Conservation (phyloP, 2,329 filamentous ascomycete species). For the Conoideocrella luteorostrata region DNA sequence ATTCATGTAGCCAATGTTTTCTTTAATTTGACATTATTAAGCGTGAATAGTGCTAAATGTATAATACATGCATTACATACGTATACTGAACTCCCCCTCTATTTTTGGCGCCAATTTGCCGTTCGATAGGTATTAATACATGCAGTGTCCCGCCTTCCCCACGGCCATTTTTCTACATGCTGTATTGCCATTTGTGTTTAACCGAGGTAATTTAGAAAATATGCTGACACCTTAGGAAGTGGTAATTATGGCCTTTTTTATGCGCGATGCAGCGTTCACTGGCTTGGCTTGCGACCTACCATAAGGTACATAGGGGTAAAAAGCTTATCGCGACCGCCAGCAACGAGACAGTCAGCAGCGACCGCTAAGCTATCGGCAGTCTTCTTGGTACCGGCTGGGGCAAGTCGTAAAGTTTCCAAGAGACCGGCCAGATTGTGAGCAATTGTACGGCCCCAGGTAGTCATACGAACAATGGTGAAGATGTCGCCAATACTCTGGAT, state of each 20-base stretch:
- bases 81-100: background rate
- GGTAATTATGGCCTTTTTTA: background rate
- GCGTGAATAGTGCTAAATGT: background rate
- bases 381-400: constrained; percentile 82
- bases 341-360: constrained; percentile 79
- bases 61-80: constrained; percentile 6
- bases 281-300: constrained; percentile 75
- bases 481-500: constrained; percentile 74
- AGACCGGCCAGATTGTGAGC: constrained; percentile 71
- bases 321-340: constrained; percentile 80
- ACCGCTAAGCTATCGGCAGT: constrained; percentile 83
- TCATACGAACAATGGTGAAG: constrained; percentile 83
- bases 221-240: background rate
- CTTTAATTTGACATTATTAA: no score
- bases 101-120: constrained; percentile 6
- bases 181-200: background rate
- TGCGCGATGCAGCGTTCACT: constrained; percentile 3
- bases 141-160: constrained; percentile 4
- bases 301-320: constrained; percentile 99
- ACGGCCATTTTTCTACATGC: background rate
- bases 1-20: no score
- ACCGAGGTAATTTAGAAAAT: background rate
- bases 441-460: constrained; percentile 67
- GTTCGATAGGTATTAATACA: background rate
- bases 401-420: constrained; percentile 68